phyloP scores from a whole-genome alignment of 108 stramenopile genomes.

The Craspedostauros australis region DNA sequence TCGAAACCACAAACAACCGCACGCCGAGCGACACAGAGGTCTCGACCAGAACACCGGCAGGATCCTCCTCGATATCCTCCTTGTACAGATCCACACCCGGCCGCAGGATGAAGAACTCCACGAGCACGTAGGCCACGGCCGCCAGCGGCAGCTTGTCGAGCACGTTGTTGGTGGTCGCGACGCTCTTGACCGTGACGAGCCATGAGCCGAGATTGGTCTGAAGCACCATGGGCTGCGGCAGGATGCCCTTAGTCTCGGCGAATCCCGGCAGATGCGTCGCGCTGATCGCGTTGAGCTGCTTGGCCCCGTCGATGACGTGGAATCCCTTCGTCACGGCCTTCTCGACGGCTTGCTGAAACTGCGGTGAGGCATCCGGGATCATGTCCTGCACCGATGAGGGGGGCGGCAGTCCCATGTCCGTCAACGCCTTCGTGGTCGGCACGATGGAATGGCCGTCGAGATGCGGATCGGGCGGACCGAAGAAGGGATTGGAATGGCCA shows the following conservation, averaged over 20 bases:
- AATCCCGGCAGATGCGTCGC: slow-evolving; percentile 22
- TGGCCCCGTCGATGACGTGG: slow-evolving; percentile 14
- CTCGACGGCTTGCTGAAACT: neutral
- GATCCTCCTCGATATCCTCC: slow-evolving; percentile 43
- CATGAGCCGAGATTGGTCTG: slow-evolving; percentile 13
- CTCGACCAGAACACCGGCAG: slow-evolving; percentile 19
- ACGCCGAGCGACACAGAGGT: slow-evolving; percentile 15
- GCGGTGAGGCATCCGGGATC: slow-evolving; percentile 5
- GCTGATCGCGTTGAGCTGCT: neutral
- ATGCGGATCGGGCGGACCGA: slow-evolving; percentile 35
- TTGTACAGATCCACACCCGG: slow-evolving; percentile 39
- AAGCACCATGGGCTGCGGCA: slow-evolving; percentile 4
- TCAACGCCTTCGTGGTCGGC: slow-evolving; percentile 13
- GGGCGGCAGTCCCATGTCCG: slow-evolving; percentile 5
- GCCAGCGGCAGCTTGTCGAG: slow-evolving; percentile 28
- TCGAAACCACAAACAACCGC: slow-evolving; percentile 17
- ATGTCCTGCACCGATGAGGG: neutral
- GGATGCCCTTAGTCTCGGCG: slow-evolving; percentile 8
- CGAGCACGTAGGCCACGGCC: slow-evolving; percentile 32
- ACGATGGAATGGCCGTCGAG: slow-evolving; percentile 27
- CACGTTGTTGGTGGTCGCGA: slow-evolving; percentile 16
- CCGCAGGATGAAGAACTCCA: slow-evolving; percentile 42
- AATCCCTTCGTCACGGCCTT: slow-evolving; percentile 14
- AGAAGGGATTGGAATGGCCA: slow-evolving; percentile 22
- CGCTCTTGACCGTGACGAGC: slow-evolving; percentile 17